Conservation (phyloP, 164 flowering plant genomes). For the Cinnamomum micranthum region DNA sequence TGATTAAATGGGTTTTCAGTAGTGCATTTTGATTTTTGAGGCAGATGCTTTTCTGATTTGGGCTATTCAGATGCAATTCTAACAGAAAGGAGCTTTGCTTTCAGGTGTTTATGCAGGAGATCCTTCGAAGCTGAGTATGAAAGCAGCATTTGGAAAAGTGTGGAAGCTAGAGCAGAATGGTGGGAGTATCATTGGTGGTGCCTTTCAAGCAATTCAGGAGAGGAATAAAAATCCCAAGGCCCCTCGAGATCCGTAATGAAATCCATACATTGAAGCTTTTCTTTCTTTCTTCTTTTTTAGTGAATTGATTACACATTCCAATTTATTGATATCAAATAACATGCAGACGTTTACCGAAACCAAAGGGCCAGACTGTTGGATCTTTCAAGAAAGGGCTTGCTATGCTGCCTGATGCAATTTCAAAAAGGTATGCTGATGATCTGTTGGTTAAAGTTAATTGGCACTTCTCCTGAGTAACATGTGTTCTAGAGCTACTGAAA, state of each 20-base stretch:
- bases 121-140: conserved; percentile 95
- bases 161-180: conserved; percentile 93
- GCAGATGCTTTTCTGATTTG: not conserved
- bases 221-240: conserved; percentile 51
- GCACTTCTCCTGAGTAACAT: too few species aligned
- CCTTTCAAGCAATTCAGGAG: conserved; percentile 70
- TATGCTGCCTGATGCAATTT: conserved; percentile 84
- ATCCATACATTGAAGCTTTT: not conserved
- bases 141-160: conserved; percentile 95
- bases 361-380: conserved; percentile 96
- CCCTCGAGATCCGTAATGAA: conserved; percentile 76
- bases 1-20: not conserved
- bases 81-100: conserved; percentile 8
- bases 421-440: conserved; percentile 42
- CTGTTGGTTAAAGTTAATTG: too few species aligned
- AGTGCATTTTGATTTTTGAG: not conserved
- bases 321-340: conserved; percentile 9
- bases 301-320: conserved; percentile 11
- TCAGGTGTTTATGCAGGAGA: conserved; percentile 98
- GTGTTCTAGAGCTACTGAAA: too few species aligned
- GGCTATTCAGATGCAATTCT: not conserved
- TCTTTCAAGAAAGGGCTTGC: conserved; percentile 84
- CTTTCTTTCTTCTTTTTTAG: not conserved
- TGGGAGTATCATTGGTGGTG: conserved; percentile 86
- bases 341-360: conserved; percentile 77